A percentile compares a stretch with the other conserved stretches of the same genome.
Conservation (phyloP, 768 basidiomycete genomes). For the Amanita phalloides region DNA sequence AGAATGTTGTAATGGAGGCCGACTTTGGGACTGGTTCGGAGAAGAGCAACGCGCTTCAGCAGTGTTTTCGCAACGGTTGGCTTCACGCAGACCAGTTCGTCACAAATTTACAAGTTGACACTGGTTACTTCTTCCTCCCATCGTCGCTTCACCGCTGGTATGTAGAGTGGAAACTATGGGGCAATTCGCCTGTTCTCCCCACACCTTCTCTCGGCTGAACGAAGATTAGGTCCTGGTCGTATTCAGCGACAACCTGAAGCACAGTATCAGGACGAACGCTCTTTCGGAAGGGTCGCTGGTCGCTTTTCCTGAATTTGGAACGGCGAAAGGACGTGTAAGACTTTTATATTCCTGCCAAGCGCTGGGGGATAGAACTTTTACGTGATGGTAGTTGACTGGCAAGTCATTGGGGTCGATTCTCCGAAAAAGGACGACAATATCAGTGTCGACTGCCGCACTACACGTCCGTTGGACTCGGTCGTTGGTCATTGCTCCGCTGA, state of each 20-base stretch:
- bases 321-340: background rate
- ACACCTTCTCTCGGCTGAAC: background rate
- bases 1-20: background rate
- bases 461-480: background rate
- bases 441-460: constrained; percentile 4
- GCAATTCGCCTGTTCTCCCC: background rate
- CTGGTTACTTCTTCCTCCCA: background rate
- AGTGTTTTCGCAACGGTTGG: background rate
- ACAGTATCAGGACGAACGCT: constrained; percentile 1
- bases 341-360: constrained; percentile 2
- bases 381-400: background rate
- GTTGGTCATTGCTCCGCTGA: background rate
- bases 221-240: constrained; percentile 3
- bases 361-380: constrained; percentile 2
- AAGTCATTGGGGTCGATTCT: constrained; percentile 1
- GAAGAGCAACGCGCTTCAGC: background rate
- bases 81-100: background rate
- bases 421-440: background rate
- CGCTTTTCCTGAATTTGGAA: background rate
- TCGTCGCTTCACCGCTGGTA: background rate
- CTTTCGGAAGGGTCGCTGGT: constrained; percentile 2
- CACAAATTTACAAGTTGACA: no score
- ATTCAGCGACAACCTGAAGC: background rate
- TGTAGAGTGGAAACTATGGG: constrained; percentile 1
- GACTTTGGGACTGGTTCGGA: background rate